A percentile compares a stretch with the other conserved stretches of the same genome.
Conservation (phyloP, 768 basidiomycete genomes). For the Epithele typhae region DNA sequence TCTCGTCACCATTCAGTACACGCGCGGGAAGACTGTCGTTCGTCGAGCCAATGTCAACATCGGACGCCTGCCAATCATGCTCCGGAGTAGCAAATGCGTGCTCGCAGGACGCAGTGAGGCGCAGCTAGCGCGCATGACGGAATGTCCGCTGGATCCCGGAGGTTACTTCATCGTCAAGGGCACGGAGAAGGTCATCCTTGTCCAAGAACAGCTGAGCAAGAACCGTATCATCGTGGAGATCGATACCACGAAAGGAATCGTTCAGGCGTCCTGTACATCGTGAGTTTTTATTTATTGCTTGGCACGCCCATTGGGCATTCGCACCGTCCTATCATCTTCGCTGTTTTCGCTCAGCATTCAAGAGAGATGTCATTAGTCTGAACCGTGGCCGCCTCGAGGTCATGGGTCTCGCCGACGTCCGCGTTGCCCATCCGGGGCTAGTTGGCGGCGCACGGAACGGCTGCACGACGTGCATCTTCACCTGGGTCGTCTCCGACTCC, state of each 20-base stretch:
- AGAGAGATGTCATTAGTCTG: too few species aligned
- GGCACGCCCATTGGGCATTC: too few species aligned
- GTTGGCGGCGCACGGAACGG: too few species aligned
- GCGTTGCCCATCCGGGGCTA: too few species aligned
- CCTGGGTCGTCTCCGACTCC: too few species aligned
- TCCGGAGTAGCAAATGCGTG: slow-evolving; percentile 92
- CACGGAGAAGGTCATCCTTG: slow-evolving; percentile 98
- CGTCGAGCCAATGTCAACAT: slow-evolving; percentile 79
- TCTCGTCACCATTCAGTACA: slow-evolving; percentile 92
- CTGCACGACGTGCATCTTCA: too few species aligned
- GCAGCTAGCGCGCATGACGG: slow-evolving; percentile 89
- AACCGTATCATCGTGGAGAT: slow-evolving; percentile 99
- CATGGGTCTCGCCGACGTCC: too few species aligned
- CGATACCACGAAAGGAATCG: slow-evolving; percentile 82
- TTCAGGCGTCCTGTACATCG: slow-evolving; percentile 96
- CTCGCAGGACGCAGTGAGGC: slow-evolving; percentile 72
- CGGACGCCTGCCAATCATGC: slow-evolving; percentile 93
- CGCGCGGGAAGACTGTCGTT: slow-evolving; percentile 85
- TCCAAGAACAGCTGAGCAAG: slow-evolving; percentile 98
- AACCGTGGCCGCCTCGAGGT: too few species aligned
- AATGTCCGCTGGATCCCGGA: slow-evolving; percentile 98
- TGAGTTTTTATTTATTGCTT: too few species aligned
- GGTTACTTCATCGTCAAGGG: slow-evolving; percentile 99
- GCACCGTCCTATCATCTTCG: too few species aligned
- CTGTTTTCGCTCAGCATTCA: too few species aligned